phyloP scores from a whole-genome alignment of 129 eudicot species.

The Chrysanthemum makinoi region DNA sequence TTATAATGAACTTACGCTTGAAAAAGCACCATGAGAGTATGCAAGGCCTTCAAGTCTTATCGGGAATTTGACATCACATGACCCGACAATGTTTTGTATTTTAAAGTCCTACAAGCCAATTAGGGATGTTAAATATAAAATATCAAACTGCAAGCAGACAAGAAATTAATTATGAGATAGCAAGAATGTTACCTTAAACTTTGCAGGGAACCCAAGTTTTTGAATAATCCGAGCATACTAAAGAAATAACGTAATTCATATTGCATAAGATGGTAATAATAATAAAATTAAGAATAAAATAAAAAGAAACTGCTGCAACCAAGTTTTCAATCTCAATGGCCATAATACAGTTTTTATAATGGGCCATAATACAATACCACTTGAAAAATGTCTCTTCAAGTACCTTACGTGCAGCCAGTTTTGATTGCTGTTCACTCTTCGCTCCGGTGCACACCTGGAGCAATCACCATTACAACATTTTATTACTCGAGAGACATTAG shows the following conservation, averaged over 20 bases:
- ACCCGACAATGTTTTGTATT: slow-evolving; percentile 91
- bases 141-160: neutral
- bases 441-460: slow-evolving; percentile 94
- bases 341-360: neutral
- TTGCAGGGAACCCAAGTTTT: slow-evolving; percentile 85
- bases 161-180: neutral
- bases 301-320: neutral
- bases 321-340: neutral
- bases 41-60: slow-evolving; percentile 90
- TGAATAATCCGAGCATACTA: slow-evolving; percentile 90
- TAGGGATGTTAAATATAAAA: neutral
- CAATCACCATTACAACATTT: slow-evolving; percentile 18
- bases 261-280: neutral
- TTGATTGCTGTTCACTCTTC: slow-evolving; percentile 92
- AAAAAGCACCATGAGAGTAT: slow-evolving; percentile 82
- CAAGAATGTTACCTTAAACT: slow-evolving; percentile 56
- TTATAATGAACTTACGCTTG: slow-evolving; percentile 56
- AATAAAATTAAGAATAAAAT: neutral
- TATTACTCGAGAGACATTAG: neutral
- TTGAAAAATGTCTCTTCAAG: slow-evolving; percentile 15
- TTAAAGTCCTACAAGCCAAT: slow-evolving; percentile 63
- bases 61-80: slow-evolving; percentile 94
- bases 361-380: neutral
- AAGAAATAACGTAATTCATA: slow-evolving; percentile 1
- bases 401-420: slow-evolving; percentile 87